A percentile compares a stretch with the other conserved stretches of the same genome.
phyloP scores from a whole-genome alignment of 345 rosid species.

The Boechera retrofracta region DNA sequence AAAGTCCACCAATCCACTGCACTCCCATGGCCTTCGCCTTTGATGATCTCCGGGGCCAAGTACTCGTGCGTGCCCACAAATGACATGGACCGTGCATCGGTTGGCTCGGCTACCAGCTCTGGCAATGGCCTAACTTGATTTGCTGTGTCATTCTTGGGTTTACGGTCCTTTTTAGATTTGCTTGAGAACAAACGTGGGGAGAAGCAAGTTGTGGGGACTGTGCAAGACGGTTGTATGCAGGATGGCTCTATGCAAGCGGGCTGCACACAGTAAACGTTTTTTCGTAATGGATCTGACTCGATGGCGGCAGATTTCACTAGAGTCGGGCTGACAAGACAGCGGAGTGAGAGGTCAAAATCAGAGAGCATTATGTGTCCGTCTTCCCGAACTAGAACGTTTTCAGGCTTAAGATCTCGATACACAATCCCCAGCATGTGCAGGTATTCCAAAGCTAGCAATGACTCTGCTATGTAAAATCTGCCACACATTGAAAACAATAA shows the following conservation, averaged over 20 bases:
- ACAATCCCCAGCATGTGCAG: constrained; percentile 83
- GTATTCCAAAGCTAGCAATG: constrained; percentile 69
- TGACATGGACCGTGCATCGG: constrained; percentile 92
- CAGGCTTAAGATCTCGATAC: constrained; percentile 85
- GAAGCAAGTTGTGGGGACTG: constrained; percentile 84
- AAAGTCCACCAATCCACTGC: constrained; percentile 99
- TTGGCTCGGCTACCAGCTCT: constrained; percentile 92
- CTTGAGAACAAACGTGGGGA: constrained; percentile 85
- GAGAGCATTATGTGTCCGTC: constrained; percentile 88
- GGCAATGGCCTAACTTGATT: constrained; percentile 86
- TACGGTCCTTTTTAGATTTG: constrained; percentile 78
- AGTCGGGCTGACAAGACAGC: constrained; percentile 83
- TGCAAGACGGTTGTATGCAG: constrained; percentile 86
- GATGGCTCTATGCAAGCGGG: constrained; percentile 87
- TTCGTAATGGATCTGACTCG: constrained; percentile 71
- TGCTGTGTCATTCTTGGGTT: constrained; percentile 68
- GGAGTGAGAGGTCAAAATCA: constrained; percentile 83
- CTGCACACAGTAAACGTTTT: constrained; percentile 77
- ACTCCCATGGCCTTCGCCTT: constrained; percentile 97
- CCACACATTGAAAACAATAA: constrained; percentile 30
- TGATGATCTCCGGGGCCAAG: constrained; percentile 88
- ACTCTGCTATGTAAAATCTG: constrained; percentile 83
- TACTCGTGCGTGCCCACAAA: constrained; percentile 94
- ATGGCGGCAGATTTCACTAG: constrained; percentile 64
- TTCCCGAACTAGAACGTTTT: constrained; percentile 73